A percentile compares a stretch with the other conserved stretches of the same genome.
Conservation (phyloP, 495 filamentous ascomycete species). For the Trichoderma asperelloides region DNA sequence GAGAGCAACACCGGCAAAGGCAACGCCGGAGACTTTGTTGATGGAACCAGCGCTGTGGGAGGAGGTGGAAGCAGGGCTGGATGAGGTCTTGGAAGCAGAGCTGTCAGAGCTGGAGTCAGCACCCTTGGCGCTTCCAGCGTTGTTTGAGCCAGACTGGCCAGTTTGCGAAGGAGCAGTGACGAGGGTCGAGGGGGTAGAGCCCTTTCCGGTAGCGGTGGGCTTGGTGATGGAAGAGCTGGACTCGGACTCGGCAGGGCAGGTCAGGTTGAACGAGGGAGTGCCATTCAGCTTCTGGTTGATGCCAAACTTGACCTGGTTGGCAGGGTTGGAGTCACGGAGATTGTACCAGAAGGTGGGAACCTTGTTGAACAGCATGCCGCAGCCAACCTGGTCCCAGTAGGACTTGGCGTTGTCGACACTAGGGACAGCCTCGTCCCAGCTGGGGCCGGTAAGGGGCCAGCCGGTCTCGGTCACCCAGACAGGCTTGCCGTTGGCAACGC, state of each 20-base stretch:
- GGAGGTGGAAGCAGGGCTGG: background rate
- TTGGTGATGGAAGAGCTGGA: slow-evolving; percentile 16
- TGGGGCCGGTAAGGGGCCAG: slow-evolving; percentile 35
- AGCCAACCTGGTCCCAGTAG: slow-evolving; percentile 66
- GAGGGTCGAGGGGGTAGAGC: slow-evolving; percentile 11
- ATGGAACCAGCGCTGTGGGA: background rate
- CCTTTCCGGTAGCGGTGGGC: slow-evolving; percentile 9
- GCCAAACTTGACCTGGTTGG: slow-evolving; percentile 35
- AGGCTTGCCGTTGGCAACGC: slow-evolving; percentile 29
- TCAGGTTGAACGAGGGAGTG: slow-evolving; percentile 50
- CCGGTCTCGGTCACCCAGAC: slow-evolving; percentile 48
- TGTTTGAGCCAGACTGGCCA: background rate
- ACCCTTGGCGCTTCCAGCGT: slow-evolving; percentile 11
- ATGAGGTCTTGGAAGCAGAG: background rate
- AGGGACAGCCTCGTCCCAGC: slow-evolving; percentile 47
- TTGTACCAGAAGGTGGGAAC: slow-evolving; percentile 59
- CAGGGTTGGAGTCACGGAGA: slow-evolving; percentile 37
- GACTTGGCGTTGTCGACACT: slow-evolving; percentile 54
- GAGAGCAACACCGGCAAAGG: background rate
- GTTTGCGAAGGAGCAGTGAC: background rate
- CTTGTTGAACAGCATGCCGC: slow-evolving; percentile 53
- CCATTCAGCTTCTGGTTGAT: slow-evolving; percentile 43
- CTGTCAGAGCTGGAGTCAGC: slow-evolving; percentile 12
- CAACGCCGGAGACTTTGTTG: slow-evolving; percentile 3
- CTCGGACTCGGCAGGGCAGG: slow-evolving; percentile 39